Conservation (phyloP, 2,329 filamentous ascomycete species). For the Leptoxyphium fumago region DNA sequence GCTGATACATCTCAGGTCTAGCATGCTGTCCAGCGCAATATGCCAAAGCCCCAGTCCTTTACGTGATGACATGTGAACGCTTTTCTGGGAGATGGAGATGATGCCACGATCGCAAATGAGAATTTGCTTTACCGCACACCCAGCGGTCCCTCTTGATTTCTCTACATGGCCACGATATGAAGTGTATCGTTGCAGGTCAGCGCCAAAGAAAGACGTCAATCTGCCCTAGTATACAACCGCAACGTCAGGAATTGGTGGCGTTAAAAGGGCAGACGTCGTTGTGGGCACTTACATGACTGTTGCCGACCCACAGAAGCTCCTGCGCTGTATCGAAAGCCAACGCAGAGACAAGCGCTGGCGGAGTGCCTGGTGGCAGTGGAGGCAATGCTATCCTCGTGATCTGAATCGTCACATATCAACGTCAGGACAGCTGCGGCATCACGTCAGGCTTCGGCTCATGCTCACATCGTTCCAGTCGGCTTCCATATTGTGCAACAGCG, state of each 20-base stretch:
- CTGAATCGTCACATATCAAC: constrained; percentile 29
- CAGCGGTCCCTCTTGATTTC: constrained; percentile 12
- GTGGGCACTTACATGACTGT: constrained; percentile 56
- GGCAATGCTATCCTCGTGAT: constrained; percentile 71
- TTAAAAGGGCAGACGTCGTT: not conserved
- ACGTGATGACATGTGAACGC: constrained; percentile 77
- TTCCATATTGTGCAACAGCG: constrained; percentile 26
- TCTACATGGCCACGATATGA: constrained; percentile 68
- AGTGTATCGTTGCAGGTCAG: constrained; percentile 76
- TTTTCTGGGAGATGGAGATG: constrained; percentile 65
- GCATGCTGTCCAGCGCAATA: constrained; percentile 63
- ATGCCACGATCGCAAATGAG: constrained; percentile 85
- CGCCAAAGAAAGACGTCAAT: constrained; percentile 75
- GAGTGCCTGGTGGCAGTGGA: constrained; percentile 54
- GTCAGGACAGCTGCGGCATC: constrained; percentile 1
- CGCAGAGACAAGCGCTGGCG: constrained; percentile 58
- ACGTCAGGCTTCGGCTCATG: constrained; percentile 2
- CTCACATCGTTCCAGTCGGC: constrained; percentile 37
- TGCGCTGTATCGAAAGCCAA: constrained; percentile 80
- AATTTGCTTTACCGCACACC: constrained; percentile 74
- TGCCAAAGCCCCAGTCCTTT: constrained; percentile 82
- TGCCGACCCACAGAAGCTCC: constrained; percentile 86
- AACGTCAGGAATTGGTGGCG: constrained; percentile 1
- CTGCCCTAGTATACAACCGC: constrained; percentile 47
- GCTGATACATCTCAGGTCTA: constrained; percentile 83